These are phyloP conservation scores for Cutaneotrichosporon sp. DNA, from an alignment of 1,284 basidiomycete genomes.

Conservation along the genomic window DNA sequence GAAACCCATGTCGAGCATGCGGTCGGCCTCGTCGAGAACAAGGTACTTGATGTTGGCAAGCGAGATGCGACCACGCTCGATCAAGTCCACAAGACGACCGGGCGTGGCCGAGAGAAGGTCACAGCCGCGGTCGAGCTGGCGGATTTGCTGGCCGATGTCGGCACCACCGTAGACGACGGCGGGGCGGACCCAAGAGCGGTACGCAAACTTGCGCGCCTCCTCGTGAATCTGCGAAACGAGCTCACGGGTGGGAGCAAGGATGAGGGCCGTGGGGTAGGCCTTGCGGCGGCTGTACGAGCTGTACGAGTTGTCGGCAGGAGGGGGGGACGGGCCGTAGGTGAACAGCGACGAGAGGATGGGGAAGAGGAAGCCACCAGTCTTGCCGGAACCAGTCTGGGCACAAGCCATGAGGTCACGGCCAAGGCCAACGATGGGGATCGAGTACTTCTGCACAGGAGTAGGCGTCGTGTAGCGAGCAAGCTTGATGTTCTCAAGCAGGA, in stretches of 20 bases:
- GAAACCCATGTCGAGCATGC: conserved; percentile 99
- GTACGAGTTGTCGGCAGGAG: conserved; percentile 56
- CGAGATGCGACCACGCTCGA: conserved; percentile 96
- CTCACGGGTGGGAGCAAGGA: conserved; percentile 96
- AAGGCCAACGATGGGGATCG: conserved; percentile 93
- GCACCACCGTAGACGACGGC: conserved; percentile 99
- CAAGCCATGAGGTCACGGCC: conserved; percentile 97
- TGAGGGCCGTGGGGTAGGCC: conserved; percentile 92
- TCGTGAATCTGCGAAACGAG: conserved; percentile 99
- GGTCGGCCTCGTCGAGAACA: conserved; percentile 98
- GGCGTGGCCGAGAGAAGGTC: conserved; percentile 98
- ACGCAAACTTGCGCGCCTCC: conserved; percentile 98
- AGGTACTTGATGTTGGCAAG: conserved; percentile 96
- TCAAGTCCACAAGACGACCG: conserved; percentile 95
- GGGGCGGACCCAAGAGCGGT: conserved; percentile 98
- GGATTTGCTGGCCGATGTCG: conserved; percentile 93
- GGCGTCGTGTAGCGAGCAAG: conserved; percentile 91
- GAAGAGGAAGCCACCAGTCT: conserved; percentile 99
- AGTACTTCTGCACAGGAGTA: conserved; percentile 99
- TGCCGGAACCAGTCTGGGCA: conserved; percentile 99
- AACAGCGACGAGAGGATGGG: conserved; percentile 97
- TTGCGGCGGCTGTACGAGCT: conserved; percentile 78
- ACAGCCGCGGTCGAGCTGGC: conserved; percentile 92
- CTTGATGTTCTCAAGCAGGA: conserved; percentile 92
- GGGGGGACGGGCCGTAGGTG: conserved; percentile 70